These are phyloP conservation scores for Ceratonia siliqua DNA, from an alignment of 306 rosid genomes.

Conservation along the genomic window DNA sequence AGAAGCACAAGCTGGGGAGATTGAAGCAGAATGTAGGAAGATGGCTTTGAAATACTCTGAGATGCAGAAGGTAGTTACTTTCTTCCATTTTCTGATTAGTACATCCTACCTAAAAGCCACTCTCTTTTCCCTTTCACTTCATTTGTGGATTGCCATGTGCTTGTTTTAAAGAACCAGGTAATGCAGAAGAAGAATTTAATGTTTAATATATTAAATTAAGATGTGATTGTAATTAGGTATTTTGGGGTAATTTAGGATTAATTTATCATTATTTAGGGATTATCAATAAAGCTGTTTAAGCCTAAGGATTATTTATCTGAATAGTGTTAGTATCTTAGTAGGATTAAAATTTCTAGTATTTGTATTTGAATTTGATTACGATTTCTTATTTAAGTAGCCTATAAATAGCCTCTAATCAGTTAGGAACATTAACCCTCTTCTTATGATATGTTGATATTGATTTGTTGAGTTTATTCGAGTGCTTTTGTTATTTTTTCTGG, in stretches of 20 bases:
- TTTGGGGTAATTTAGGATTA: background rate
- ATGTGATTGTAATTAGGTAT: background rate
- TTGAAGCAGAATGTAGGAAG: slow-evolving; percentile 74
- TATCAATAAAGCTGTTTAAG: background rate
- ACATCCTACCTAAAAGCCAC: background rate
- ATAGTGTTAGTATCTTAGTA: background rate
- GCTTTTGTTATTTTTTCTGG: background rate
- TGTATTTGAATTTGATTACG: background rate
- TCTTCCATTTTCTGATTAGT: slow-evolving; percentile 27
- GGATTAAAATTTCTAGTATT: background rate
- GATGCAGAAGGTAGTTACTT: slow-evolving; percentile 69
- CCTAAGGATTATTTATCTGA: background rate
- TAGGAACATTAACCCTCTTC: background rate
- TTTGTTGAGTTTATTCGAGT: background rate
- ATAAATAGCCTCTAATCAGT: too few species aligned
- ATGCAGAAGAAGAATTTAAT: background rate
- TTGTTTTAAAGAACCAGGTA: background rate
- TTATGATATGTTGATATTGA: background rate
- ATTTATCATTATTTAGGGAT: background rate
- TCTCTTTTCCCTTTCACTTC: background rate
- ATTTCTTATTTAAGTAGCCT: background rate
- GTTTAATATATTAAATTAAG: background rate
- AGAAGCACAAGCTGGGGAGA: slow-evolving; percentile 79
- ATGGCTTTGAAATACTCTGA: slow-evolving; percentile 60
- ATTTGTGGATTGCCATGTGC: background rate